Base-by-base conservation (phyloP, 345 rosid genomes). In the Salix caprea region DNA sequence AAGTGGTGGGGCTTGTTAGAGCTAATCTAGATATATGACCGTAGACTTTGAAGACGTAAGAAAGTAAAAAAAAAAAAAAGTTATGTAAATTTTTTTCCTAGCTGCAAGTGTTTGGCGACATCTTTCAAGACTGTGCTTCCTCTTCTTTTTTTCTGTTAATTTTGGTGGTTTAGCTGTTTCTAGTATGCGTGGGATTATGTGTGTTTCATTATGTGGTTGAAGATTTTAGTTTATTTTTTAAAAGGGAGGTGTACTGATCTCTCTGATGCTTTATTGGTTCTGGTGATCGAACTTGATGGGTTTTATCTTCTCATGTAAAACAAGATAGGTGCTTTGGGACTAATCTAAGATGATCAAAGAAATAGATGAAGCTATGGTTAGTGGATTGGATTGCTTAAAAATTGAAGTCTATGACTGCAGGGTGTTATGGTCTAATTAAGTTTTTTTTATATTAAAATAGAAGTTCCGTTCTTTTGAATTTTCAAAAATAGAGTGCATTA, bases 1-100 rank as follows among this genome's bases (percentile, higher is more conserved):
- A 71, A 72, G 54, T 15, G 69, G 34, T 80, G 74, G 73, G 73
- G 76, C 48, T 28, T 68, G 81, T 74, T 65, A 58, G 23, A 79
- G 79, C 37, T 76, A 10, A 32, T 65, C 54, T 64, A 52, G 67
- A 64, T 50, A 62, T 64, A 24, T 42, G 69, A 10, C n/a, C 14
- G n/a, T 67, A 6, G 5, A 32, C 10, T 39, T 56, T 69, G 36
- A 61, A 44, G 39, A 50, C 40, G 28, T 28, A 48, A 65, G 36
- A 9, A 16, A 73, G 39, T 16, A 40, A 24, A 21, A 19, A 18
- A 16, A 50, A 42, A 6, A 15, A 24, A 0, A 8, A 23, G 30
- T 24, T n/a, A 71, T 7, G 44, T 1, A 30, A 30, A 30, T 36
- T 19, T 21, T 34, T 54, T 30, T 52, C 52, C 19, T 8, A 50